These are phyloP conservation scores for Ogataea methylovora DNA, from an alignment of 805 yeast species.

Conservation along the genomic window DNA sequence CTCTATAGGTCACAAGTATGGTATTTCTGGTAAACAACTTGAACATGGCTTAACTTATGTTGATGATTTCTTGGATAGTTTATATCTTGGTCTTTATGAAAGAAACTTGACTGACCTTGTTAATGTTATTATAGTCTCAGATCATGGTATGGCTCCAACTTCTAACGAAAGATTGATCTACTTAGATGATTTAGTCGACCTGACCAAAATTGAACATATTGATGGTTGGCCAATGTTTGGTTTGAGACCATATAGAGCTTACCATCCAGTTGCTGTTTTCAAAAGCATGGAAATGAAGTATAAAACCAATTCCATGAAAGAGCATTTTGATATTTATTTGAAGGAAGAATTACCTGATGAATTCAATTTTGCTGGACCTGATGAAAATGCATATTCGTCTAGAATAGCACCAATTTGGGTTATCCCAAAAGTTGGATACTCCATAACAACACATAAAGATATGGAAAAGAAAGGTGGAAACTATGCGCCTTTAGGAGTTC, in stretches of 20 bases:
- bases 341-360: constrained; percentile 47
- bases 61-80: constrained; percentile 50
- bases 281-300: constrained; percentile 31
- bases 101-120: constrained; percentile 60
- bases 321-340: constrained; percentile 38
- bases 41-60: constrained; percentile 50
- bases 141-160: constrained; percentile 93
- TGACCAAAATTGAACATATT: constrained; percentile 45
- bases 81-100: constrained; percentile 38
- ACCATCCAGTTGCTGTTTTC: constrained; percentile 36
- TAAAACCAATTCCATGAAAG: constrained; percentile 17
- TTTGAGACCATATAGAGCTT: constrained; percentile 45
- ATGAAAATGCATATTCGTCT: constrained; percentile 33
- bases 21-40: constrained; percentile 56
- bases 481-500: constrained; percentile 68
- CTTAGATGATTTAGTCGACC: constrained; percentile 63
- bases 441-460: constrained; percentile 53
- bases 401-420: constrained; percentile 84
- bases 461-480: constrained; percentile 40
- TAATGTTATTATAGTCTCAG: constrained; percentile 74
- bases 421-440: constrained; percentile 76
- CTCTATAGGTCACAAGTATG: constrained; percentile 66
- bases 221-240: constrained; percentile 90
- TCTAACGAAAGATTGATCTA: constrained; percentile 59
- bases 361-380: constrained; percentile 48